Evolutionary conservation across 2,329 filamentous ascomycete genomes (phyloP).

Genomic region (Diplocarpon mali): DNA sequence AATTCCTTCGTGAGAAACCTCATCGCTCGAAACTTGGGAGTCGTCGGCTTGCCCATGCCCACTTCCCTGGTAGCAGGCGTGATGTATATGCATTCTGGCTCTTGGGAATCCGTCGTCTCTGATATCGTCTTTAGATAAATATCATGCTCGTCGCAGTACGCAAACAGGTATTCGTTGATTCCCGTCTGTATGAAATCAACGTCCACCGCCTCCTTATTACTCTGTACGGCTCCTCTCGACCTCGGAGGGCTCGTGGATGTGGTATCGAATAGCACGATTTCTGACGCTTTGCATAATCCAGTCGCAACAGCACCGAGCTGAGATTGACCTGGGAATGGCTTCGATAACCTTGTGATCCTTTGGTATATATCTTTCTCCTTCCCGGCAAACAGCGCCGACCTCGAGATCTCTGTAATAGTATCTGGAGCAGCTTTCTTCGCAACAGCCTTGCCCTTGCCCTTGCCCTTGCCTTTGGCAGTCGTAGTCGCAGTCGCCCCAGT

Average conservation of each 20-base stretch:
- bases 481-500: slow-evolving; percentile 32
- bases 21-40: slow-evolving; percentile 45
- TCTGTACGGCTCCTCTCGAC: slow-evolving; percentile 38
- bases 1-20: slow-evolving; percentile 49
- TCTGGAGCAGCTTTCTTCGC: slow-evolving; percentile 26
- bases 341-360: slow-evolving; percentile 44
- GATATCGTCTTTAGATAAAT: slow-evolving; percentile 44
- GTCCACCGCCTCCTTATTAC: slow-evolving; percentile 51
- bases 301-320: slow-evolving; percentile 71
- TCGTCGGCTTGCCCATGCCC: slow-evolving; percentile 31
- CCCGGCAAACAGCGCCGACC: slow-evolving; percentile 41
- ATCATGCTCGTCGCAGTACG: slow-evolving; percentile 68
- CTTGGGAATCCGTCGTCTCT: slow-evolving; percentile 31
- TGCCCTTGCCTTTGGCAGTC: slow-evolving; percentile 32
- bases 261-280: slow-evolving; percentile 72
- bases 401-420: slow-evolving; percentile 41
- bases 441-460: slow-evolving; percentile 32
- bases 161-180: slow-evolving; percentile 55
- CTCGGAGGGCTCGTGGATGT: slow-evolving; percentile 39
- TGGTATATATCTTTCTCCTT: slow-evolving; percentile 45
- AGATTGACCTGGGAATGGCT: slow-evolving; percentile 38
- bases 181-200: slow-evolving; percentile 56
- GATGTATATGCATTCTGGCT: slow-evolving; percentile 44
- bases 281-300: slow-evolving; percentile 61
- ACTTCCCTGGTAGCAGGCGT: slow-evolving; percentile 34